A percentile compares a stretch with the other conserved stretches of the same genome.
Evolutionary conservation across 2,329 filamentous ascomycete genomes (phyloP).

Genomic region (Phialophora chinensis): DNA sequence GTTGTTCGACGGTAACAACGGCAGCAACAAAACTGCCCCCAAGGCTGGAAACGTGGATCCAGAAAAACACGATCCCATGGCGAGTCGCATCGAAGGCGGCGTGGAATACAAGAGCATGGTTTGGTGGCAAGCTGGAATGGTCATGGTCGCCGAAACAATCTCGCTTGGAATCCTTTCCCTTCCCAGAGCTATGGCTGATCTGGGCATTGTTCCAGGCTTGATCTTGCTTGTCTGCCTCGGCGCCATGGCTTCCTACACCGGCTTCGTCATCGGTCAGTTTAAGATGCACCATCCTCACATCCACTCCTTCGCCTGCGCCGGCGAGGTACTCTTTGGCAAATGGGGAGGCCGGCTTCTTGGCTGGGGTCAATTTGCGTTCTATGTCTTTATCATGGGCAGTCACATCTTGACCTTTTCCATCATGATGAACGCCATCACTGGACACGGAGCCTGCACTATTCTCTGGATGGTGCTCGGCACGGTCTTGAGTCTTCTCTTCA

Average conservation of each 20-base stretch:
- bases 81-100: conserved; percentile 26
- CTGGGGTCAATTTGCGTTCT: conserved; percentile 65
- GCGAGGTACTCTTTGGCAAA: conserved; percentile 58
- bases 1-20: conserved; percentile 3
- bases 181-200: conserved; percentile 57
- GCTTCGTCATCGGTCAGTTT: conserved; percentile 66
- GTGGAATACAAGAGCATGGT: conserved; percentile 36
- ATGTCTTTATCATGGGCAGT: conserved; percentile 72
- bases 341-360: conserved; percentile 68
- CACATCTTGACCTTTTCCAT: conserved; percentile 73
- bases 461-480: conserved; percentile 66
- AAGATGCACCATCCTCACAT: conserved; percentile 60
- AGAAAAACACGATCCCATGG: conserved; percentile 27
- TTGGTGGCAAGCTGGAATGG: conserved; percentile 41
- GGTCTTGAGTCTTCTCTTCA: conserved; percentile 63
- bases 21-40: conserved; percentile 3
- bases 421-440: conserved; percentile 69
- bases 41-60: conserved; percentile 15
- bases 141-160: conserved; percentile 66
- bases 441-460: conserved; percentile 67
- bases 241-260: conserved; percentile 64
- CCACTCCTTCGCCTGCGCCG: conserved; percentile 72
- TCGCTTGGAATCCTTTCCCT: conserved; percentile 63
- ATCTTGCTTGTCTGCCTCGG: conserved; percentile 61
- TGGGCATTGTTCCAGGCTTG: conserved; percentile 62